These are phyloP conservation scores for Fusarium tanahbumbuense DNA, from an alignment of 2,329 filamentous ascomycete species.

Conservation along the genomic window DNA sequence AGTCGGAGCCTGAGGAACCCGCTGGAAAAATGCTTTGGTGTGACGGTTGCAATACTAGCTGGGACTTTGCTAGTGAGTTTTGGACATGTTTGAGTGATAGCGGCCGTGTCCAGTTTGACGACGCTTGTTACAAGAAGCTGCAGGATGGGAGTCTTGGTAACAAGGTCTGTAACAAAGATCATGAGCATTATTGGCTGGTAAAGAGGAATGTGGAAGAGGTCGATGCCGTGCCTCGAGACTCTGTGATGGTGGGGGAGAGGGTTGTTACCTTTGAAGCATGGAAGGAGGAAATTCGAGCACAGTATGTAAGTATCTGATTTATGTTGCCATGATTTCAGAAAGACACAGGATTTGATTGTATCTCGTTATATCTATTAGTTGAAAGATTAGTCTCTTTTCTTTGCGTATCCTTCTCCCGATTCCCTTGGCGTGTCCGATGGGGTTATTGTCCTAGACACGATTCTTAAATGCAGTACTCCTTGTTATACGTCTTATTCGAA, in stretches of 20 bases:
- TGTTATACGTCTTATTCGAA: no score
- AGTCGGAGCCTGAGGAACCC: neutral
- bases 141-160: neutral
- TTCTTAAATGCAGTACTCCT: no score
- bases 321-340: no score
- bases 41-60: neutral
- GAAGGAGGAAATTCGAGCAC: neutral
- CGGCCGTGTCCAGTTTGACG: neutral
- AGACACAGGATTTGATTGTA: no score
- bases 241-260: neutral
- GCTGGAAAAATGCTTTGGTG: neutral
- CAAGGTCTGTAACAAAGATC: neutral
- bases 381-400: no score
- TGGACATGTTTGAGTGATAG: neutral
- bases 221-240: neutral
- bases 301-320: no score
- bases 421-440: no score
- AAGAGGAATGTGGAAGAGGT: neutral
- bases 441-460: no score
- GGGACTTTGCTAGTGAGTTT: neutral
- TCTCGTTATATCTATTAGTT: no score
- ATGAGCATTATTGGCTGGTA: neutral
- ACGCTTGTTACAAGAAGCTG: neutral
- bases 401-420: no score
- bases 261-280: neutral